These are phyloP conservation scores for Scutellaria galericulata DNA, from an alignment of 257 asterid species.

Conservation along the genomic window DNA sequence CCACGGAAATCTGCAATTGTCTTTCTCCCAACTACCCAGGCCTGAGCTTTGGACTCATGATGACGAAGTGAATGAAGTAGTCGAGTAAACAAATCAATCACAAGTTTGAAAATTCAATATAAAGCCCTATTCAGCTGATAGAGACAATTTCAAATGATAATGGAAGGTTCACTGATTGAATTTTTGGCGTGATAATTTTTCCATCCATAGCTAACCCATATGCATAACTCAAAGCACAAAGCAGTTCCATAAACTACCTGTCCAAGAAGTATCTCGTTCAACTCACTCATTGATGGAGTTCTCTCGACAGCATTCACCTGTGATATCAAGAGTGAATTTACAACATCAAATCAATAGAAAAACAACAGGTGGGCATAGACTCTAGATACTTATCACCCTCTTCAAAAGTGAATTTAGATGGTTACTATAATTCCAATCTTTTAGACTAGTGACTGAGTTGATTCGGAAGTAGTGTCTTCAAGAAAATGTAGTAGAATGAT, in stretches of 20 bases:
- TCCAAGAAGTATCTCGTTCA: constrained; percentile 93
- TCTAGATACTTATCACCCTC: constrained; percentile 23
- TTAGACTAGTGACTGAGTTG: constrained; percentile 17
- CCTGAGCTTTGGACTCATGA: constrained; percentile 21
- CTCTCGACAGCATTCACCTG: constrained; percentile 97
- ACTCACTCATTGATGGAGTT: constrained; percentile 99
- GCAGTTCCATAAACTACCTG: constrained; percentile 62
- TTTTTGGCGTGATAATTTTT: not conserved
- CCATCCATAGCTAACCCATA: constrained; percentile 23
- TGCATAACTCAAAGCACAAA: constrained; percentile 34
- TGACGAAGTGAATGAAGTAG: not conserved
- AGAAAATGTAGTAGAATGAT: not conserved
- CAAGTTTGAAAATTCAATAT: constrained; percentile 19
- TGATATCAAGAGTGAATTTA: constrained; percentile 34
- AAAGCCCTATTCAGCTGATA: constrained; percentile 4
- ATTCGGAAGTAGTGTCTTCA: constrained; percentile 21
- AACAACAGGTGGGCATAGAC: constrained; percentile 9
- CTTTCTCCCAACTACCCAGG: constrained; percentile 4
- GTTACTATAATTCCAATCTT: not conserved
- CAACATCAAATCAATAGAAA: constrained; percentile 15
- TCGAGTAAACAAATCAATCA: not conserved
- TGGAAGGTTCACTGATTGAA: constrained; percentile 6
- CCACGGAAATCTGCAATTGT: not conserved
- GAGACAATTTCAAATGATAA: not conserved
- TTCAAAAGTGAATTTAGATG: constrained; percentile 11